Base-by-base conservation (phyloP, 345 rosid species). In the Orychophragmus violaceus region DNA sequence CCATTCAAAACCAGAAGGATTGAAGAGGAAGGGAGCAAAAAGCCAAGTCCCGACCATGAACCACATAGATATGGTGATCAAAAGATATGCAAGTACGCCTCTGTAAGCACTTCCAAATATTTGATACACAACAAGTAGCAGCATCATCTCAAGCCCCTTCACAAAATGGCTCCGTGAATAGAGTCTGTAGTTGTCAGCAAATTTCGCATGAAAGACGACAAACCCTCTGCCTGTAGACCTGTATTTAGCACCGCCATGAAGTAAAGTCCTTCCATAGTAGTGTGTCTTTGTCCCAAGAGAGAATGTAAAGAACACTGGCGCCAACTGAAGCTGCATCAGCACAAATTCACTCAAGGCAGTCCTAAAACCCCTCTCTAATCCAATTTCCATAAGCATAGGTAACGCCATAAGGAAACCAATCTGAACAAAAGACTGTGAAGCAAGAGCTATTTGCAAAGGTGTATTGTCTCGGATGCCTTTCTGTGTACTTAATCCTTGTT, bases 21-120 rank as follows among this genome's bases (percentile, higher is more conserved):
- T 95, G 82, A 91, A 95, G 46, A 94, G 82, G 85, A 95, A 91
- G 3, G 99, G 99, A 32, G 99, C 97, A 57, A 95, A 95, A 46
- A 95, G 97, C 97, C 99, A 91, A 9, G 97, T 89, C 39, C 99
- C 97, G 21, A 89, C 97, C 96, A 95, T 91, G 77, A 95, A 95
- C 99, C 99, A 95, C 93, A 95, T 87, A 3, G 99, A 91, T 68
- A 86, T 57, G 16, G 97, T 88, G 76, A 95, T 91, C 77, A 95
- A 71, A 50, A 95, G 74, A 76, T 95, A 95, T 23, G 96, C 97
- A 41, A 95, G 77, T 5, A 86, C 80, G 19, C 96, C 86, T 83
- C 97, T 88, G 70, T 95, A 91, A 25, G 91, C 55, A 59, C 83
- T 84, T 59, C 97, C 93, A 66, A 89, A 91, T 22, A 95, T 88